Percentiles rank a stretch among this genome's conserved stretches.
These are phyloP conservation scores for Trypanosoma vivax DNA, from an alignment of 208 protist species.

Conservation along the genomic window DNA sequence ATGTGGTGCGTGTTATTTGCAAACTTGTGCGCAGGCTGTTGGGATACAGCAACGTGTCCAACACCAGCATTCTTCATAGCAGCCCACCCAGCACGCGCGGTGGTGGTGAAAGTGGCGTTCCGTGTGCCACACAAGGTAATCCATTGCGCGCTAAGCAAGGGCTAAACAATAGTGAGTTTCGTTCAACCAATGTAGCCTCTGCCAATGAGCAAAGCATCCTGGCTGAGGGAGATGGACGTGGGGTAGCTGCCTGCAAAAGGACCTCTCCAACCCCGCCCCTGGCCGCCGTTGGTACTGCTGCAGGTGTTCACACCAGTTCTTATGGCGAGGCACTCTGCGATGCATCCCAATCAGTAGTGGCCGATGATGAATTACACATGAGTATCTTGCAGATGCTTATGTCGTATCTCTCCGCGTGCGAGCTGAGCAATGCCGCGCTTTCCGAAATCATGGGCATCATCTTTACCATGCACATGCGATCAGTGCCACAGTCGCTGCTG, in stretches of 20 bases:
- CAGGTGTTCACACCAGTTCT: no score
- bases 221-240: no score
- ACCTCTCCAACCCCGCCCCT: no score
- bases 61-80: not conserved
- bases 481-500: conserved; percentile 36
- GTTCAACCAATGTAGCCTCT: no score
- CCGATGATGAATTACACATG: conserved; percentile 56
- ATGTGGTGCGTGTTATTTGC: conserved; percentile 34
- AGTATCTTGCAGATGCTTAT: conserved; percentile 54
- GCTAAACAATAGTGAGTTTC: no score
- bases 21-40: conserved; percentile 34
- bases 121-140: not conserved
- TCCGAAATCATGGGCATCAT: conserved; percentile 48
- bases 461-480: conserved; percentile 43
- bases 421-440: conserved; percentile 26
- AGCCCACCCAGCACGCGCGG: no score
- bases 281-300: no score
- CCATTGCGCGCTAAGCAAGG: no score
- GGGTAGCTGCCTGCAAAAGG: no score
- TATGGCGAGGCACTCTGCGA: not conserved
- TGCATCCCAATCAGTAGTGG: not conserved
- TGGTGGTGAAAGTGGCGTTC: not conserved
- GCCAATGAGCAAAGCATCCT: no score
- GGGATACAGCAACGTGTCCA: not conserved
- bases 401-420: conserved; percentile 44